phyloP scores from a whole-genome alignment of 768 basidiomycete species.

The Leucocoprinus sp. region DNA sequence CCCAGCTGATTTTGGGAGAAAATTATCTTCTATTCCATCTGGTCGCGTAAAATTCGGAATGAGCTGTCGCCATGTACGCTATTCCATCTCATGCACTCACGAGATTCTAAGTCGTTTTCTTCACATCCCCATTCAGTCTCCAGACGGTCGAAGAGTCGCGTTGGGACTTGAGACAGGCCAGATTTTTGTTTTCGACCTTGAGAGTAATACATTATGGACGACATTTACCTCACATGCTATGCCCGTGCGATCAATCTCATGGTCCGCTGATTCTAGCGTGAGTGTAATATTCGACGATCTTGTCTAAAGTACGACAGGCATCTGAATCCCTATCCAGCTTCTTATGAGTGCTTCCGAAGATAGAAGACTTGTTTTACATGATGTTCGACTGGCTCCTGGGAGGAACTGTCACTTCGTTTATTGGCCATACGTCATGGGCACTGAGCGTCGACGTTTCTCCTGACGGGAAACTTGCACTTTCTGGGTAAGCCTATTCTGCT shows the following conservation, averaged over 20 bases:
- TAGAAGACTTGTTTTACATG: constrained; percentile 83
- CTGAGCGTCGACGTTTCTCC: constrained; percentile 76
- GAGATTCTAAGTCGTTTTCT: not conserved
- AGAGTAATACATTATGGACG: constrained; percentile 51
- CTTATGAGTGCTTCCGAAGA: constrained; percentile 90
- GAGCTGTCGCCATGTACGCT: constrained; percentile 57
- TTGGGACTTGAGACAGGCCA: constrained; percentile 83
- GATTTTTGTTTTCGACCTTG: constrained; percentile 78
- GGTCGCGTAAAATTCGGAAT: constrained; percentile 76
- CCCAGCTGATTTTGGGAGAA: constrained; percentile 56
- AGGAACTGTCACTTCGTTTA: constrained; percentile 77
- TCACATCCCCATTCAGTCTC: constrained; percentile 49
- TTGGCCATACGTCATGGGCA: constrained; percentile 90
- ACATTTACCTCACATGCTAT: constrained; percentile 87
- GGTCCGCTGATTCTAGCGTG: constrained; percentile 87
- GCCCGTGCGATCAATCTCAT: constrained; percentile 78
- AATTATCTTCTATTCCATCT: constrained; percentile 48
- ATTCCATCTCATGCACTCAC: not conserved
- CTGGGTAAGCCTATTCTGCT: constrained; percentile 47
- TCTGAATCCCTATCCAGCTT: constrained; percentile 38
- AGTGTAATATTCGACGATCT: constrained; percentile 20
- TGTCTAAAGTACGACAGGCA: constrained; percentile 1
- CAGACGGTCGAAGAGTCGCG: constrained; percentile 77
- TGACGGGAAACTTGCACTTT: constrained; percentile 70
- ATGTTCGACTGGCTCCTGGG: constrained; percentile 74